A percentile compares a stretch with the other conserved stretches of the same genome.
These are phyloP conservation scores for Trichoderma lentiforme DNA, from an alignment of 2,329 filamentous ascomycete species.

Conservation along the genomic window DNA sequence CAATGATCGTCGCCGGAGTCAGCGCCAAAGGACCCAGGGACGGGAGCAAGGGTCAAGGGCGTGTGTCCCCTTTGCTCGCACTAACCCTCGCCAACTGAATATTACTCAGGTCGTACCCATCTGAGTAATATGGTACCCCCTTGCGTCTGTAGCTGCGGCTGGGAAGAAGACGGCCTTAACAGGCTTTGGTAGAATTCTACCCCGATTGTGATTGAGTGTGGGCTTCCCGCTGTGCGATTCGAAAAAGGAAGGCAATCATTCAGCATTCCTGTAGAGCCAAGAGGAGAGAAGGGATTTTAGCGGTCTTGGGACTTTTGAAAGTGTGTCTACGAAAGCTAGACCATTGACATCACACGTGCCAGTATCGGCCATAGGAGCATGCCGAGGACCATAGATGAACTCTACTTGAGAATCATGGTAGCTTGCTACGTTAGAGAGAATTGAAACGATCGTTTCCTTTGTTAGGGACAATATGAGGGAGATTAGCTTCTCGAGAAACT, in stretches of 20 bases:
- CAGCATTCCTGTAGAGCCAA: not conserved
- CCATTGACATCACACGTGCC: not conserved
- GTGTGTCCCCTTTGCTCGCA: not conserved
- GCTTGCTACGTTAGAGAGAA: not conserved
- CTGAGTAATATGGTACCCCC: not conserved
- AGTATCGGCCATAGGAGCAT: not conserved
- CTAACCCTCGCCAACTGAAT: not conserved
- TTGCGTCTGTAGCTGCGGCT: not conserved
- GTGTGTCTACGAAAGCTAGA: not conserved
- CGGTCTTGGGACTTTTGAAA: not conserved
- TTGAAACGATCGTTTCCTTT: not conserved
- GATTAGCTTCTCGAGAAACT: not conserved
- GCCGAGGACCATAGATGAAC: not conserved
- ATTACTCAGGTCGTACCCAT: constrained; percentile 2
- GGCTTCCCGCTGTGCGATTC: not conserved
- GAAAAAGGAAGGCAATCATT: not conserved
- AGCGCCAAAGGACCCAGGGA: not conserved
- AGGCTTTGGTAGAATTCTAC: no score
- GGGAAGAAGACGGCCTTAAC: not conserved
- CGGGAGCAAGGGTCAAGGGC: not conserved
- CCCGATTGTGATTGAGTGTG: not conserved
- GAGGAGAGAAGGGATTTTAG: not conserved
- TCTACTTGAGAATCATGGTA: not conserved
- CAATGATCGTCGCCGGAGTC: not conserved
- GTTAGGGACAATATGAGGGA: not conserved